Evolutionary conservation across 306 rosid species (phyloP), one percentile per base, ranked within the genome.

Genomic region (Cicer bijugum): DNA sequence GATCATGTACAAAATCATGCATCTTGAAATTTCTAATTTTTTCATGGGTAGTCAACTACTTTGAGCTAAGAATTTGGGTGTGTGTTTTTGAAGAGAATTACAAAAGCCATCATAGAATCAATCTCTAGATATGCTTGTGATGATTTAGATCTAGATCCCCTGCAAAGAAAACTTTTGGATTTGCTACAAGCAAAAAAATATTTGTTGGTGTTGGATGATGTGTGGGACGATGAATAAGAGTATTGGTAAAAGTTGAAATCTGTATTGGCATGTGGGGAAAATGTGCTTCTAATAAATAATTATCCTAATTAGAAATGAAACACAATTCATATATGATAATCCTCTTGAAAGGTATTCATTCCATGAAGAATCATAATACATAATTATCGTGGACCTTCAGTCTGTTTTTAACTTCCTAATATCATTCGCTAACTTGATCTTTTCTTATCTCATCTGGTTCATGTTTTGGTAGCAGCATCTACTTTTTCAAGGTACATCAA

Each of bases 21-120:
- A 59, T 59, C 1, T 59, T 23, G 8, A 59, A 28, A 12, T 0
- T 6, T 11, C 0, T 0, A 12, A 12, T 6, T 10, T 33, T 2
- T 1, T 9, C 9, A 59, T 0, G 4, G 28, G 61, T 80, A 11
- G 67, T 58, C 20, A 17, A 17, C 43, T 74, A 71, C 48, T 79
- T 72, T 23, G 33, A 23, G 4, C 9, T 6, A 0, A 79, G 2
- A 37, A 64, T 72, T 33, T 78, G 72, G 73, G n/a, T n/a, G 0
- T 78, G 72, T 12, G 66, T 78, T 51, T 71, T 65, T 0, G 33
- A 23, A 2, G 33, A 23, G 4, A 23, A 23, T 2, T 2, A 23
- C 33, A 23, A 23, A 23, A 23, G 4, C 33, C 33, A 23, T 23
- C 33, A 23, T 23, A 23, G 33, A 23, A 2, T 23, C 33, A 23